Evolutionary conservation across 441 rosid species (phyloP).

Genomic region (Flueggea neowawraea): DNA sequence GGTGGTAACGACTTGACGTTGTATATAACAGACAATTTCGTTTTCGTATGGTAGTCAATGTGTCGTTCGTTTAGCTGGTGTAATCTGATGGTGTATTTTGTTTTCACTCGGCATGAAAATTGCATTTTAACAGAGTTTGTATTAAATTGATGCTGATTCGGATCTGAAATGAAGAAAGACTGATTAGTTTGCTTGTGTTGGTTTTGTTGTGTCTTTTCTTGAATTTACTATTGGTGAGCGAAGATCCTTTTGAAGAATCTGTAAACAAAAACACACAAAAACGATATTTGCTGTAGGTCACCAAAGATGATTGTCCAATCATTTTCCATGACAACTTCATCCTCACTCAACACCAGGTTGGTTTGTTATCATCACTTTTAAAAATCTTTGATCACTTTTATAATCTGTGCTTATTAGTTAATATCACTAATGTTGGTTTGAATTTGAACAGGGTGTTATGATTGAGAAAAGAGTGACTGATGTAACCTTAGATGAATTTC

Average conservation of each 20-base stretch:
- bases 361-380: constrained; percentile 8
- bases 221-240: constrained; percentile 18
- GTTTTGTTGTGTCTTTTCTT: constrained; percentile 10
- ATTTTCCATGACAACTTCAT: constrained; percentile 91
- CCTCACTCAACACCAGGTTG: constrained; percentile 67
- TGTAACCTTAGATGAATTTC: constrained; percentile 54
- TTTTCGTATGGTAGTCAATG: no score
- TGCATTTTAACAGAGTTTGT: no score
- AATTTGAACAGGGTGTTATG: constrained; percentile 44
- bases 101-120: no score
- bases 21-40: no score
- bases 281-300: constrained; percentile 62
- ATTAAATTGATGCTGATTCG: no score
- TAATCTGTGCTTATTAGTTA: neutral
- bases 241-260: constrained; percentile 25
- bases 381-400: neutral
- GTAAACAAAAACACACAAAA: constrained; percentile 4
- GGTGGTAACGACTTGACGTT: no score
- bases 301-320: constrained; percentile 81
- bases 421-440: constrained; percentile 1
- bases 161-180: constrained; percentile 11
- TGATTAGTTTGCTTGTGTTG: constrained; percentile 5
- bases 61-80: no score
- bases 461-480: constrained; percentile 74
- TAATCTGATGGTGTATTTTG: no score